A percentile compares a stretch with the other conserved stretches of the same genome.
Conservation (phyloP, 2,329 filamentous ascomycete genomes). For the Calonectria crousiana region DNA sequence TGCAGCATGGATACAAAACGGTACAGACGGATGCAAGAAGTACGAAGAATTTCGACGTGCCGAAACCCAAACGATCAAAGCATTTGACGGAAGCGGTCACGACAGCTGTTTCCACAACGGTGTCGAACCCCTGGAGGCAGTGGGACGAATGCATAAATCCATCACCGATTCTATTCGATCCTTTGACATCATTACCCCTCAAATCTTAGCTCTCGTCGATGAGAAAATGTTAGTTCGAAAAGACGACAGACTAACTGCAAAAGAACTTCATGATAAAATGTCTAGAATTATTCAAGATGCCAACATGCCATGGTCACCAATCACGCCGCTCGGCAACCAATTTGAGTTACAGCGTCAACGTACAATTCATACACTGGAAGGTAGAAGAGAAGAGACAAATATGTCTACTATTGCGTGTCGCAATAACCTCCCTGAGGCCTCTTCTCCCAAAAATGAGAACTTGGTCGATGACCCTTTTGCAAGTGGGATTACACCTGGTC, state of each 20-base stretch:
- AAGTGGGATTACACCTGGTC: neutral
- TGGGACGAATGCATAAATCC: neutral
- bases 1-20: neutral
- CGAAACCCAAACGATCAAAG: neutral
- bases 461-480: neutral
- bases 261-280: neutral
- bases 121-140: neutral
- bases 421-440: neutral
- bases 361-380: neutral
- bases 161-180: neutral
- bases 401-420: neutral
- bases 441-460: neutral
- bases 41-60: neutral
- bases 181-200: neutral
- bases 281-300: neutral
- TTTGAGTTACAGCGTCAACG: neutral
- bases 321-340: neutral
- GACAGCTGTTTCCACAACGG: neutral
- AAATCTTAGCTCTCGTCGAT: neutral
- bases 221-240: neutral
- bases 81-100: neutral
- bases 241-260: neutral
- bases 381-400: neutral
- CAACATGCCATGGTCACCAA: neutral
- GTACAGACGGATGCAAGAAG: neutral